These are phyloP conservation scores for Diplodia intermedia DNA, from an alignment of 2,329 filamentous ascomycete species.

Conservation along the genomic window DNA sequence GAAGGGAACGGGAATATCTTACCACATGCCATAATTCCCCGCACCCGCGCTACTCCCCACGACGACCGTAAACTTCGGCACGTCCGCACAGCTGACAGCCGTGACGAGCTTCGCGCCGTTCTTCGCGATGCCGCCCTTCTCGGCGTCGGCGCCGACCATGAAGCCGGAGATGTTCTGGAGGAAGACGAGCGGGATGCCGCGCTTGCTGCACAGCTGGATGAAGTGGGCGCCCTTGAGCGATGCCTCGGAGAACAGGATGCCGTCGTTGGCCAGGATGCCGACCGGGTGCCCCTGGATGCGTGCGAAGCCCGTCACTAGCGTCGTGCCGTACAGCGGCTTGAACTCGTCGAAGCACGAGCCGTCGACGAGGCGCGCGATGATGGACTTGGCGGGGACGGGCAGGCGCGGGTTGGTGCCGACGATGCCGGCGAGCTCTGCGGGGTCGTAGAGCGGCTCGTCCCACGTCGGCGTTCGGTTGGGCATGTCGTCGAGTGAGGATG, in stretches of 20 bases:
- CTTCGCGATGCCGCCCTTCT: conserved; percentile 95
- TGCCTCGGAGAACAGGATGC: conserved; percentile 88
- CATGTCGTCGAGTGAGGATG: conserved; percentile 41
- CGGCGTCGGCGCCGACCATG: conserved; percentile 94
- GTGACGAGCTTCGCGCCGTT: conserved; percentile 97
- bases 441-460: conserved; percentile 79
- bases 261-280: conserved; percentile 94
- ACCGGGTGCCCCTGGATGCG: conserved; percentile 88
- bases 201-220: conserved; percentile 90
- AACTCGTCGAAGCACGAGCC: conserved; percentile 91
- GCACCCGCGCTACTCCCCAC: conserved; percentile 93
- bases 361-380: conserved; percentile 92
- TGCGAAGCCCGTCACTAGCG: conserved; percentile 88
- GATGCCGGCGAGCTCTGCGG: conserved; percentile 83
- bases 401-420: conserved; percentile 88
- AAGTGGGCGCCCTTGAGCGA: conserved; percentile 96
- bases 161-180: conserved; percentile 97
- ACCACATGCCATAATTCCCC: conserved; percentile 98
- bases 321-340: conserved; percentile 88
- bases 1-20: conserved; percentile 41
- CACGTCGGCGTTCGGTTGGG: conserved; percentile 54
- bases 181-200: conserved; percentile 88
- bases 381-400: conserved; percentile 83
- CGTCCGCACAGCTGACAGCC: conserved; percentile 89
- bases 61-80: conserved; percentile 96